These are phyloP conservation scores for Esteya vermicola DNA, from an alignment of 2,329 filamentous ascomycete species.

Conservation along the genomic window DNA sequence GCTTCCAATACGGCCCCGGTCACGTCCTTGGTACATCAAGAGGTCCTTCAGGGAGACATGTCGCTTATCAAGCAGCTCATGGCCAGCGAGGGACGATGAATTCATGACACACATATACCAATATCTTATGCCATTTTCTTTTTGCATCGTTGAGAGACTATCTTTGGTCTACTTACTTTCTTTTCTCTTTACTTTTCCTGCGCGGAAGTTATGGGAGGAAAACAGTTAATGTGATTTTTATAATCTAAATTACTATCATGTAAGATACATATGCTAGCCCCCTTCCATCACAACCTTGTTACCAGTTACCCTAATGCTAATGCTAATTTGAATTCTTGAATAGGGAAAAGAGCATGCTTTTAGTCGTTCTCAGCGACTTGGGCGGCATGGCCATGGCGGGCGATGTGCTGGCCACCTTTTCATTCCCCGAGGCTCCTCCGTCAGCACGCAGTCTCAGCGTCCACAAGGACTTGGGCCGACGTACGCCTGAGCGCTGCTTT, in stretches of 20 bases:
- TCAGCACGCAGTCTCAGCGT: constrained; percentile 28
- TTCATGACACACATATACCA: neutral
- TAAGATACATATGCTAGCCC: neutral
- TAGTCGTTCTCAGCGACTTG: constrained; percentile 19
- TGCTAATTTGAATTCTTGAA: constrained; percentile 22
- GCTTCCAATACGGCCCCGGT: constrained; percentile 7
- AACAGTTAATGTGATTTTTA: too few species aligned
- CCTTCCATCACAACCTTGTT: neutral
- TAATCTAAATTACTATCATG: too few species aligned
- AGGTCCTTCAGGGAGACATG: constrained; percentile 34
- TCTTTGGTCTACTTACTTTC: too few species aligned
- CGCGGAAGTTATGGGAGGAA: too few species aligned
- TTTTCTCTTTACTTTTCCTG: too few species aligned
- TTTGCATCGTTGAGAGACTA: too few species aligned
- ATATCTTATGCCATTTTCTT: too few species aligned
- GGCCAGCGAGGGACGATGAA: constrained; percentile 24
- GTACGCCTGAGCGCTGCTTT: constrained; percentile 2
- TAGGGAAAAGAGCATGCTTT: constrained; percentile 25
- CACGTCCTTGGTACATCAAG: constrained; percentile 27
- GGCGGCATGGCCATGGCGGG: too few species aligned
- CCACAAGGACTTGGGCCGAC: constrained; percentile 30
- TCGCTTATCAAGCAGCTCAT: constrained; percentile 35
- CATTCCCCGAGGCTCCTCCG: too few species aligned
- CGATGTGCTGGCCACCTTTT: too few species aligned
- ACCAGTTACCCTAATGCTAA: neutral